These are phyloP conservation scores for Gleditsia sinensis DNA, from an alignment of 306 rosid species.

Conservation along the genomic window DNA sequence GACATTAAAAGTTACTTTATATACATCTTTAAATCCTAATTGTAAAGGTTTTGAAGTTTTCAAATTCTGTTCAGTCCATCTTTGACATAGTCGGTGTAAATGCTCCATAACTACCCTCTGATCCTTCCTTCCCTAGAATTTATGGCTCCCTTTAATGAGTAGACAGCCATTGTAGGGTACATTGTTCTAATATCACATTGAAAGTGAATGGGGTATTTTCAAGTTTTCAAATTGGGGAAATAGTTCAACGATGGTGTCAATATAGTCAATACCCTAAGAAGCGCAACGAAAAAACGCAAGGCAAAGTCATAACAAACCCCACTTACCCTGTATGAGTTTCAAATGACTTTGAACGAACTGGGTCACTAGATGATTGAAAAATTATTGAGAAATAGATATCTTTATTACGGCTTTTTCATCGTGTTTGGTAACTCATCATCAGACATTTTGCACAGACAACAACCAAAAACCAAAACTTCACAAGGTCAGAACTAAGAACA, in stretches of 20 bases:
- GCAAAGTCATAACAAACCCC: constrained; percentile 29
- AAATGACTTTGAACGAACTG: not conserved
- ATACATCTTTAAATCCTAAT: not conserved
- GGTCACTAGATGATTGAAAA: constrained; percentile 5
- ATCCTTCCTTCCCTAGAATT: constrained; percentile 25
- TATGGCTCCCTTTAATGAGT: constrained; percentile 37
- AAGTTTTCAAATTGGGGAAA: constrained; percentile 20
- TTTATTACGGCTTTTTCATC: constrained; percentile 23
- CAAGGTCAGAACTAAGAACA: constrained; percentile 11
- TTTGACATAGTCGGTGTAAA: not conserved
- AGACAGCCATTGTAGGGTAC: constrained; percentile 17
- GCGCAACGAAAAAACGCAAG: not conserved
- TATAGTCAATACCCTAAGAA: not conserved
- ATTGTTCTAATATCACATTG: constrained; percentile 18
- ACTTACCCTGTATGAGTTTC: not conserved
- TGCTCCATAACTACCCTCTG: constrained; percentile 23
- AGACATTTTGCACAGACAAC: constrained; percentile 38
- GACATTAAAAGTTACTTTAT: not conserved
- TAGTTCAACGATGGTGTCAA: not conserved
- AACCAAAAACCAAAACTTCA: constrained; percentile 22
- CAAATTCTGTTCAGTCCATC: not conserved
- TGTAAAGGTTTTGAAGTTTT: not conserved
- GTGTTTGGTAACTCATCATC: constrained; percentile 38
- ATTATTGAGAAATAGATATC: constrained; percentile 13
- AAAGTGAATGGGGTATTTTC: constrained; percentile 26